These are phyloP conservation scores for Cyberlindnera lachancei DNA, from an alignment of 805 yeast species.

Conservation along the genomic window DNA sequence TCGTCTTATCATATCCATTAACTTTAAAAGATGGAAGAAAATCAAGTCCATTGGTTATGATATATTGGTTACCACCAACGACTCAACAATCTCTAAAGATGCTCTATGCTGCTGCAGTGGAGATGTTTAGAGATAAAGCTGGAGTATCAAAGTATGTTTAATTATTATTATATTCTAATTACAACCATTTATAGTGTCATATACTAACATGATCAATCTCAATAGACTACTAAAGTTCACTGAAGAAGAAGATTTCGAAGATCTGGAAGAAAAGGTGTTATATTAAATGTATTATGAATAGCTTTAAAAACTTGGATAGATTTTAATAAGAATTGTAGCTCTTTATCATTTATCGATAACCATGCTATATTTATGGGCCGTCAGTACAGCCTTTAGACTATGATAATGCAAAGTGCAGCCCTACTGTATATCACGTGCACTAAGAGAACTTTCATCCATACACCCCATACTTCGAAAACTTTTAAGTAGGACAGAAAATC, in stretches of 20 bases:
- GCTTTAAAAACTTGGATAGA: no score
- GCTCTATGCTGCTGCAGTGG: constrained; percentile 90
- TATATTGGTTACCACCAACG: constrained; percentile 88
- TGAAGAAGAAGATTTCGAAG: constrained; percentile 67
- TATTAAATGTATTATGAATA: not conserved
- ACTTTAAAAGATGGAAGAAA: constrained; percentile 64
- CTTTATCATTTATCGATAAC: no score
- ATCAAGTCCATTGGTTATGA: constrained; percentile 63
- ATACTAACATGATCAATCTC: constrained; percentile 14
- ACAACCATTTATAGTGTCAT: no score
- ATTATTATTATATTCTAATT: constrained; percentile 10
- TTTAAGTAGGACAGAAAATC: no score
- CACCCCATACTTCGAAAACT: constrained; percentile 4
- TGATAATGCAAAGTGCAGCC: not conserved
- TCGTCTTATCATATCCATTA: constrained; percentile 71
- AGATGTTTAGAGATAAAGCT: constrained; percentile 60
- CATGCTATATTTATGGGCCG: no score
- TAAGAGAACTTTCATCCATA: constrained; percentile 2
- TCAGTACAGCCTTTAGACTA: no score
- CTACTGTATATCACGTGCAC: not conserved
- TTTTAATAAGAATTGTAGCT: no score
- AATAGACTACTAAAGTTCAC: constrained; percentile 52
- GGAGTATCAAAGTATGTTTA: constrained; percentile 26
- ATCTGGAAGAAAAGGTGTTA: constrained; percentile 32
- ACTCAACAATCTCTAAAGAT: constrained; percentile 75